Base-by-base conservation (phyloP, 441 rosid genomes). In the Corymbia calophylla region DNA sequence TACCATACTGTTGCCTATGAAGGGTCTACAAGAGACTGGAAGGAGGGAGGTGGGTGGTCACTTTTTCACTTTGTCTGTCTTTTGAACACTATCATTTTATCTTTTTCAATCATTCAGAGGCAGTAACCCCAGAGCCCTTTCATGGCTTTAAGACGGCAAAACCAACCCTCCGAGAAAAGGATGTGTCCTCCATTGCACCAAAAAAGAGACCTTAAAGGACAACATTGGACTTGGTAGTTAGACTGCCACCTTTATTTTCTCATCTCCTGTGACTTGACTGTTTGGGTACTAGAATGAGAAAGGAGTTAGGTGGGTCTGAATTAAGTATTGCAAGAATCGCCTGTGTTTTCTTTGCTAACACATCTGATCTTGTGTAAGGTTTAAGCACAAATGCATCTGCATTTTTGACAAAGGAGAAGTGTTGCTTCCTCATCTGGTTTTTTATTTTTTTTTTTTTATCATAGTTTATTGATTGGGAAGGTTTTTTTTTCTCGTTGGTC, bases 181-280 rank as follows among this genome's bases (percentile, higher is more conserved):
- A 51, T 39, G 64, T 88, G 91, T 89, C 73, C 87, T 87, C 82
- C 87, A 86, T 60, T 51, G 84, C 47, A 88, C 51, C 84, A 44
- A 47, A 77, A 77, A 77, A 77, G 84, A 81, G 89, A 88, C 92
- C 93, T 86, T 56, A 89, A 90, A 89, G 91, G 70, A 90, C 91
- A 91, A 90, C 49, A 92, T 77, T 87, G 91, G 89, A 93, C 91
- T 80, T 87, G 92, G 92, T 90, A 77, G 84, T 77, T 77, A 44
- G 84, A 77, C 51, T 77, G 88, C 91, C 87, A 88, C 88, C 91
- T 88, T 89, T 89, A 85, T 89, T 93, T 91, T 89, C 88, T 91
- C 51, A 77, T 91, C 88, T 66, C 90, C 68, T 91, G 90, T 91
- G 91, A 91, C 91, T 68, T 89, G 17, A 87, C 92, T 92, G 90